These are phyloP conservation scores for Neoboletus subvelutipes DNA, from an alignment of 768 basidiomycete genomes.

Conservation along the genomic window DNA sequence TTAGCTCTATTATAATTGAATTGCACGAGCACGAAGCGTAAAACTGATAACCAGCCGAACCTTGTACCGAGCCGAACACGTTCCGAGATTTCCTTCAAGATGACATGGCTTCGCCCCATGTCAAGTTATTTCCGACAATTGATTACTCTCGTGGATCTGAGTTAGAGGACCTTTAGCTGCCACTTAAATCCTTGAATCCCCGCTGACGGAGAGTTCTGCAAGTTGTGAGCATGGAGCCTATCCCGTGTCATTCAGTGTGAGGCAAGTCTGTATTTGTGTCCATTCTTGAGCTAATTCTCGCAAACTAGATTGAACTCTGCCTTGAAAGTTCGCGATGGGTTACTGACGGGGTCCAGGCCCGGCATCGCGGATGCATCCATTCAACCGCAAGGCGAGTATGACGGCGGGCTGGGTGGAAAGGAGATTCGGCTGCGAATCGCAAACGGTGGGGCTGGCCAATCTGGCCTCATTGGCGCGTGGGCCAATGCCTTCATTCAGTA, in stretches of 20 bases:
- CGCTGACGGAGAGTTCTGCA: background rate
- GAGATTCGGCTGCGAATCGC: conserved; percentile 45
- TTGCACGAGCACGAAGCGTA: background rate
- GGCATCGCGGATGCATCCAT: conserved; percentile 3
- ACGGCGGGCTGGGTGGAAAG: conserved; percentile 37
- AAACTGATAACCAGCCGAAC: background rate
- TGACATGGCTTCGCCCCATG: background rate
- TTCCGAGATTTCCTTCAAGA: background rate
- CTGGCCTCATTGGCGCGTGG: conserved; percentile 47
- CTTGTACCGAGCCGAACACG: background rate
- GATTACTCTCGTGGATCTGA: background rate
- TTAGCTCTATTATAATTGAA: conserved; percentile 5
- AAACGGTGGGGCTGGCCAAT: conserved; percentile 53
- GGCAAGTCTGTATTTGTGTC: background rate
- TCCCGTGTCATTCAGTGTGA: conserved; percentile 6
- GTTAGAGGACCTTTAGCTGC: background rate
- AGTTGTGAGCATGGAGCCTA: background rate
- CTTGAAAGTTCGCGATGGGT: conserved; percentile 1
- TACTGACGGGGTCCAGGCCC: conserved; percentile 4
- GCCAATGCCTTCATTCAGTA: conserved; percentile 46
- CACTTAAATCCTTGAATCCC: background rate
- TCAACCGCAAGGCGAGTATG: conserved; percentile 35
- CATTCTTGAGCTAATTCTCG: background rate
- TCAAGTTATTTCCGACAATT: background rate
- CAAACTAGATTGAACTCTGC: conserved; percentile 1